Conservation (phyloP, 352 stramenopile genomes). For the Phytopythium boreale region DNA sequence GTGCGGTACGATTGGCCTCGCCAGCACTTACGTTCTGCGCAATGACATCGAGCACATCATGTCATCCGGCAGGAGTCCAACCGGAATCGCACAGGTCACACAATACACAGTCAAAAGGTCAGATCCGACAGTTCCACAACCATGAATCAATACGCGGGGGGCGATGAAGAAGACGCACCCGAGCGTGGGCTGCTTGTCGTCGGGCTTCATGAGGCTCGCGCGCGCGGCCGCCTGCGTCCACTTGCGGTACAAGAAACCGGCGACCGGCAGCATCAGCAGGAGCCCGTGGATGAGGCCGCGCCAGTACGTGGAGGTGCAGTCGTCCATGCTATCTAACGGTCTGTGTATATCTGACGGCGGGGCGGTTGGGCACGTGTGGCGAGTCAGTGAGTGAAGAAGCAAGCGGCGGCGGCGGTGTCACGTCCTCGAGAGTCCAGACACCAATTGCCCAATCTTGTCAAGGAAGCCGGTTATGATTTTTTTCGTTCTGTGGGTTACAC, state of each 20-base stretch:
- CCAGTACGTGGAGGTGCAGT: conserved; percentile 39
- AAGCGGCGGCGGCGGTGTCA: too few relatives aligned
- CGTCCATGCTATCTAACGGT: conserved; percentile 15
- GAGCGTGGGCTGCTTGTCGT: conserved; percentile 28
- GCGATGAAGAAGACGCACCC: conserved; percentile 24
- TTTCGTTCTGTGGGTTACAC: too few relatives aligned
- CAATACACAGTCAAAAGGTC: not conserved
- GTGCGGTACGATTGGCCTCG: not conserved
- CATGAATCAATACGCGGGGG: too few relatives aligned
- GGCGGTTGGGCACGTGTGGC: not conserved
- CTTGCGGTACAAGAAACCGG: conserved; percentile 45
- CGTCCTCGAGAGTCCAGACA: too few relatives aligned
- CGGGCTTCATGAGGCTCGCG: conserved; percentile 9
- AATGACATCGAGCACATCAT: not conserved
- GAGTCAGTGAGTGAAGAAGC: not conserved
- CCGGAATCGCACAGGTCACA: not conserved
- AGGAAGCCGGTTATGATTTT: too few relatives aligned
- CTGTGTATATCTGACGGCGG: not conserved
- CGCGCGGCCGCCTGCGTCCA: conserved; percentile 26
- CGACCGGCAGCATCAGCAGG: conserved; percentile 44
- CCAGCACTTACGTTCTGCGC: not conserved
- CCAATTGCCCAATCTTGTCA: too few relatives aligned
- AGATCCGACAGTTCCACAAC: not conserved
- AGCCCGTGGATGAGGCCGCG: conserved; percentile 49
- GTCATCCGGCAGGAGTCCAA: too few relatives aligned